phyloP scores from a whole-genome alignment of 2,329 filamentous ascomycete genomes.

The Fusarium duplospermum region DNA sequence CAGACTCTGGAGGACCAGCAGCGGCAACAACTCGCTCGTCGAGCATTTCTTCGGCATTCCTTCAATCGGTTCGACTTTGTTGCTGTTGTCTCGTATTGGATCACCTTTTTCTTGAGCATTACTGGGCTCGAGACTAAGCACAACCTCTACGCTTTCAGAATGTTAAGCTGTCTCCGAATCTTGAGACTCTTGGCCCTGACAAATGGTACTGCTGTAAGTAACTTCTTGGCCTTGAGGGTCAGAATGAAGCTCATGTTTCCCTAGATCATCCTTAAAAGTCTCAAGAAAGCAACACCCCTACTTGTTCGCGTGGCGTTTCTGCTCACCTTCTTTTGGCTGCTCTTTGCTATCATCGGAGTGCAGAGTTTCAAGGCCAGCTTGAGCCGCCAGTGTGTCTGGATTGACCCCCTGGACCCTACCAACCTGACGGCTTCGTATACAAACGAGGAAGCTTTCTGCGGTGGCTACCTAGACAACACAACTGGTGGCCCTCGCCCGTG shows the following conservation, averaged over 20 bases:
- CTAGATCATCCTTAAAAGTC: slow-evolving; percentile 89
- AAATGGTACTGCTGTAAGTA: slow-evolving; percentile 86
- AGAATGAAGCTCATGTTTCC: slow-evolving; percentile 18
- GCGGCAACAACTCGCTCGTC: slow-evolving; percentile 84
- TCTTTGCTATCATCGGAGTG: slow-evolving; percentile 96
- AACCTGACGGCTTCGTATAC: slow-evolving; percentile 68
- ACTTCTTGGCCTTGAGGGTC: not conserved
- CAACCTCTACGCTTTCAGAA: slow-evolving; percentile 91
- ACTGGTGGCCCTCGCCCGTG: slow-evolving; percentile 74
- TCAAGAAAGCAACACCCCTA: slow-evolving; percentile 94
- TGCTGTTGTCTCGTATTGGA: slow-evolving; percentile 95
- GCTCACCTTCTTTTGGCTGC: slow-evolving; percentile 95
- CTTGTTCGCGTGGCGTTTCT: slow-evolving; percentile 94
- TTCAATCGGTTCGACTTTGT: slow-evolving; percentile 97
- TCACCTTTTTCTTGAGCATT: slow-evolving; percentile 81
- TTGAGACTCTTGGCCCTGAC: slow-evolving; percentile 91
- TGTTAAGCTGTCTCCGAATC: slow-evolving; percentile 96
- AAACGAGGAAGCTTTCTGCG: slow-evolving; percentile 82
- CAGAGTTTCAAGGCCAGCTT: slow-evolving; percentile 94
- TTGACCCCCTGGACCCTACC: slow-evolving; percentile 70
- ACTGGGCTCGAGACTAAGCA: slow-evolving; percentile 74
- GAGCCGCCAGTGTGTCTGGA: slow-evolving; percentile 81
- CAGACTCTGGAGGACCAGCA: slow-evolving; percentile 81
- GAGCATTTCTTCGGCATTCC: slow-evolving; percentile 92
- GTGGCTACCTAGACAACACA: slow-evolving; percentile 77